Evolutionary conservation across 495 filamentous ascomycete genomes (phyloP).

Genomic region (Pyrenula aspistea): DNA sequence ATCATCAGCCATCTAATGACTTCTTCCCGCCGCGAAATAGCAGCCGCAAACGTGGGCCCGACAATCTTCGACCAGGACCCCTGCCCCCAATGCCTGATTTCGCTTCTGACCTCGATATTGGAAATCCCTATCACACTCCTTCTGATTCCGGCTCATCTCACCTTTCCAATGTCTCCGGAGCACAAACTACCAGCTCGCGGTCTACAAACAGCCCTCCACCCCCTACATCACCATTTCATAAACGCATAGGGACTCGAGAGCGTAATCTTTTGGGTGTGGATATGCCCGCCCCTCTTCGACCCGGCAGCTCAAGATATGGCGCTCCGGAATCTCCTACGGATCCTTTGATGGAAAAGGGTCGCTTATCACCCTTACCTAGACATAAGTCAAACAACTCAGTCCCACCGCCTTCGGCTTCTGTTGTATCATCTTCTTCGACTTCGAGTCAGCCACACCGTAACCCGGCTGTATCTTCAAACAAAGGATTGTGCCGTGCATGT

Average conservation of each 20-base stretch:
- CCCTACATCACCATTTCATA: background rate
- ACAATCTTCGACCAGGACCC: background rate
- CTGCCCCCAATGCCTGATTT: background rate
- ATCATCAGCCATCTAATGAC: background rate
- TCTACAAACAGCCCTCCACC: slow-evolving; percentile 31
- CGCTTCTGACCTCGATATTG: slow-evolving; percentile 28
- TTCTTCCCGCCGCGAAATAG: background rate
- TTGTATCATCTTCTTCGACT: slow-evolving; percentile 2
- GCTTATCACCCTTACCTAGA: slow-evolving; percentile 26
- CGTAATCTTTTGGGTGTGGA: background rate
- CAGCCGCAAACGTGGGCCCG: background rate
- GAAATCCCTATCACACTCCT: slow-evolving; percentile 47
- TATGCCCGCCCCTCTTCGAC: background rate
- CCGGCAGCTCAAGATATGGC: background rate
- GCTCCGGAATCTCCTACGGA: slow-evolving; percentile 48
- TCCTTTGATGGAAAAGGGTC: slow-evolving; percentile 34
- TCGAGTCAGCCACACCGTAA: slow-evolving; percentile 3
- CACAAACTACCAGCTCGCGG: slow-evolving; percentile 57
- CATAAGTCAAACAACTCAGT: slow-evolving; percentile 10
- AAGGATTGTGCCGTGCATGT: slow-evolving; percentile 79
- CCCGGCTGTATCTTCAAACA: slow-evolving; percentile 23
- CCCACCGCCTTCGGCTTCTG: slow-evolving; percentile 9
- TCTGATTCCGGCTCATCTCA: slow-evolving; percentile 59
- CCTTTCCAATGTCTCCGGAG: slow-evolving; percentile 51
- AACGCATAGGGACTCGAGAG: background rate